Evolutionary conservation across 805 yeast genomes (phyloP).

Genomic region (Saccharomycopsis javanensis): DNA sequence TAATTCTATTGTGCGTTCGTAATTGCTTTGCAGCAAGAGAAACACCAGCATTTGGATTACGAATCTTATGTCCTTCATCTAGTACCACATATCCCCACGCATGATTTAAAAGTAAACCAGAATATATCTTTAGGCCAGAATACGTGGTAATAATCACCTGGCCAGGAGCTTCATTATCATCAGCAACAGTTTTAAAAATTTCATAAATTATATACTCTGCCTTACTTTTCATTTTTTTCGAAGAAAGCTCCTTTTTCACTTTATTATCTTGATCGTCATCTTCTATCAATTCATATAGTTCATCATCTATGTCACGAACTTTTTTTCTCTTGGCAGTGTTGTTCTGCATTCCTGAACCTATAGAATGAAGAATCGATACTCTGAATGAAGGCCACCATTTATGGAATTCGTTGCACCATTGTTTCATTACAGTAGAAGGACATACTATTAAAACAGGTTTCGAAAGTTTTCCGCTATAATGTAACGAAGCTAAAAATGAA

Average conservation of each 20-base stretch:
- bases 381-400: slow-evolving; percentile 97
- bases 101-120: slow-evolving; percentile 49
- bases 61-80: slow-evolving; percentile 95
- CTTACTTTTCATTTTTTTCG: slow-evolving; percentile 28
- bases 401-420: slow-evolving; percentile 96
- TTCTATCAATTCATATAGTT: slow-evolving; percentile 31
- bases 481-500: slow-evolving; percentile 83
- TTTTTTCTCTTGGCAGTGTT: slow-evolving; percentile 28
- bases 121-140: slow-evolving; percentile 69
- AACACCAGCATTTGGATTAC: slow-evolving; percentile 88
- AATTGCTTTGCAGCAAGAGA: slow-evolving; percentile 78
- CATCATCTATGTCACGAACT: slow-evolving; percentile 33
- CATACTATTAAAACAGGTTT: slow-evolving; percentile 84
- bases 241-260: slow-evolving; percentile 23
- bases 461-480: slow-evolving; percentile 62
- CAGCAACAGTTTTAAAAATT: slow-evolving; percentile 35
- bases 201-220: slow-evolving; percentile 44
- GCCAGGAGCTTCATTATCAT: slow-evolving; percentile 32
- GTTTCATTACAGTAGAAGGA: slow-evolving; percentile 93
- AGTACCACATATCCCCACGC: slow-evolving; percentile 86
- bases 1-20: slow-evolving; percentile 75
- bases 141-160: slow-evolving; percentile 88
- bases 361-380: slow-evolving; percentile 78
- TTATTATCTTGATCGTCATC: slow-evolving; percentile 36
- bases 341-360: slow-evolving; percentile 73